A percentile compares a stretch with the other conserved stretches of the same genome.
These are phyloP conservation scores for Inga leiocalycina DNA, from an alignment of 306 rosid genomes.

Conservation along the genomic window DNA sequence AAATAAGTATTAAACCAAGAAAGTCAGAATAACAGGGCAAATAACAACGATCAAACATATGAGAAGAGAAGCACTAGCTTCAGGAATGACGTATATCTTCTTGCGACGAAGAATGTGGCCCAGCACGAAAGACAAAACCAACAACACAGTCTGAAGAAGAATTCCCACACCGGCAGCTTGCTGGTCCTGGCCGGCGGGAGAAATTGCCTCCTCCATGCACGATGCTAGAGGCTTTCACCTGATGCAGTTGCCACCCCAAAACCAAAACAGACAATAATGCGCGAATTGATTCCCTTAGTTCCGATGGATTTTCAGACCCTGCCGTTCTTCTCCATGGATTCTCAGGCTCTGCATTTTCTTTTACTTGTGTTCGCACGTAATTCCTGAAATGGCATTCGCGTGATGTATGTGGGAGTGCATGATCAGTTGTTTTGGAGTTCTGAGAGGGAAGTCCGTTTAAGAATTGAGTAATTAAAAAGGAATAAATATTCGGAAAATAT, in stretches of 20 bases:
- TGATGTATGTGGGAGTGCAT: background rate
- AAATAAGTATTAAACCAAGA: background rate
- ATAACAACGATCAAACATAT: constrained; percentile 51
- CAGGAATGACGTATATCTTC: constrained; percentile 82
- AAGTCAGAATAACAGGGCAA: background rate
- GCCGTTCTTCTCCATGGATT: background rate
- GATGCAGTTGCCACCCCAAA: background rate
- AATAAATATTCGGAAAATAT: no score
- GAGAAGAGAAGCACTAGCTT: constrained; percentile 98
- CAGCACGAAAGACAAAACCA: constrained; percentile 90
- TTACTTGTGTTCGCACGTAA: background rate
- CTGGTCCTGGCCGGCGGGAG: constrained; percentile 88
- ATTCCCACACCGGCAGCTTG: constrained; percentile 99
- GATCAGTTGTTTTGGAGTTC: background rate
- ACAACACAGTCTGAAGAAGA: constrained; percentile 99
- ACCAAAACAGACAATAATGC: no score
- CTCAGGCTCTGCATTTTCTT: background rate
- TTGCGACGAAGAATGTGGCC: constrained; percentile 98
- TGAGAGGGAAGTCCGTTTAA: no score
- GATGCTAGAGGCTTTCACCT: constrained; percentile 22
- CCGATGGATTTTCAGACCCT: background rate
- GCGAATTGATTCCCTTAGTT: no score
- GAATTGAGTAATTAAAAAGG: no score
- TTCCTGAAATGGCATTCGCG: background rate
- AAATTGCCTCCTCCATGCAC: constrained; percentile 48